Base-by-base conservation (phyloP, 345 rosid genomes). In the Rhodamnia rubescens region DNA sequence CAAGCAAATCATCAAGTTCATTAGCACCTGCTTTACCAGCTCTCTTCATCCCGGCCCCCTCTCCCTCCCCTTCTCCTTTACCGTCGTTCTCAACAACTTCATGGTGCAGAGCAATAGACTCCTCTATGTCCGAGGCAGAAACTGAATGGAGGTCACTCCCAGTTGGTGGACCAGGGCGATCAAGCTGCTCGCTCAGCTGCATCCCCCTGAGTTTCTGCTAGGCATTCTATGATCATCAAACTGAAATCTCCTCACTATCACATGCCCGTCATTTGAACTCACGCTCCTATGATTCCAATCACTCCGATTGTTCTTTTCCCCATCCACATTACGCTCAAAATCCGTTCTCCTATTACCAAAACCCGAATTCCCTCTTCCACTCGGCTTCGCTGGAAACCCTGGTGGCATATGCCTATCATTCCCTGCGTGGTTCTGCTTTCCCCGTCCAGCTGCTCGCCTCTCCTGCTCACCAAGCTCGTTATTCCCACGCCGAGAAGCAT, bases 131-230 rank as follows among this genome's bases (percentile, higher is more conserved):
- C n/a, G 89, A 86, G 16, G 88, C 90, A 1, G 95, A 89, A 85
- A 90, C 93, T 40, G 96, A 93, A 78, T 85, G 93, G 21, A 91
- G 91, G 83, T 87, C 90, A 53, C 90, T 91, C 83, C 97, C 93
- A 15, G 90, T 84, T 59, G 92, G 91, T 24, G 91, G 94, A 15
- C 96, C 95, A 55, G 96, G 97, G 22, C 82, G 93, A 89, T 94
- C 92, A 89, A 92, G 90, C 91, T 95, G 98, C 86, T 87, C 86
- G 64, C 89, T 83, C 54, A 93, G 89, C 82, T 92, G 89, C 24
- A 82, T 83, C 50, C 52, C 75, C 44, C 57, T 15, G 80, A 83
- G n/a, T 87, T 82, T 83, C 85, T 82, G 42, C 85, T 83, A 80
- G 74, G 90, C 29, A 86, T 80, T 74, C 90, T 90, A 29, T 85